A percentile compares a stretch with the other conserved stretches of the same genome.
Evolutionary conservation across 371 early-diverging fungal species (phyloP).

Genomic region (Furculomyces boomerangus): DNA sequence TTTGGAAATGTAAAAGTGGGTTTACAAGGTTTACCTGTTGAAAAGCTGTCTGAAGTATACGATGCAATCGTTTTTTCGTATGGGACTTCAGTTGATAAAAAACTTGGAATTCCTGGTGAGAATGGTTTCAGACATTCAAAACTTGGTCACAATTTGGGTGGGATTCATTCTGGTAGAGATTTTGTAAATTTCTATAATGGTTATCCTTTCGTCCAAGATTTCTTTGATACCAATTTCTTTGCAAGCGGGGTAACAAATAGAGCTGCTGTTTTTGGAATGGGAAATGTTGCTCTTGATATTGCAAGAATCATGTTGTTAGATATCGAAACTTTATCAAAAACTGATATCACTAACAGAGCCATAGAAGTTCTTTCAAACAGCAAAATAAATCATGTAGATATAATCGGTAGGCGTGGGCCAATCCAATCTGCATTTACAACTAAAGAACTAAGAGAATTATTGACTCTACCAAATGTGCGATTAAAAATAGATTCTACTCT

Average conservation of each 20-base stretch:
- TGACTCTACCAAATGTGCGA: constrained; percentile 39
- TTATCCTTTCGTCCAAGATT: constrained; percentile 33
- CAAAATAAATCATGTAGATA: constrained; percentile 54
- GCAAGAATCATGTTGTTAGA: constrained; percentile 75
- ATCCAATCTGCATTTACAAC: constrained; percentile 83
- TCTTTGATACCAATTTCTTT: constrained; percentile 3
- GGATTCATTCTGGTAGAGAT: constrained; percentile 58
- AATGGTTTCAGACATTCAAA: constrained; percentile 3
- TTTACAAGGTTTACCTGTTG: constrained; percentile 26
- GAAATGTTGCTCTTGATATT: constrained; percentile 91
- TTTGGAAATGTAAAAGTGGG: constrained; percentile 63
- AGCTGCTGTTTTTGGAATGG: constrained; percentile 79
- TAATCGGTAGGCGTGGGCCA: constrained; percentile 86
- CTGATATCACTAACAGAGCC: constrained; percentile 73
- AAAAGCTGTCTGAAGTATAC: constrained; percentile 41
- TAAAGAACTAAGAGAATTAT: constrained; percentile 90
- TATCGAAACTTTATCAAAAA: constrained; percentile 49
- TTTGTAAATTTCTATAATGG: constrained; percentile 97
- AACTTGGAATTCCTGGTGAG: constrained; percentile 45
- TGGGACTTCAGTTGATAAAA: constrained; percentile 63
- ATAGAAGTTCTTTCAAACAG: constrained; percentile 48
- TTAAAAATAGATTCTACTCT: constrained; percentile 38
- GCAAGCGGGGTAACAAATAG: constrained; percentile 36
- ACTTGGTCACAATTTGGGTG: constrained; percentile 9
- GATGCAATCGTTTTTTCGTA: constrained; percentile 70